A percentile compares a stretch with the other conserved stretches of the same genome.
phyloP scores from a whole-genome alignment of 106 monocot genomes.

The Narthecium ossifragum region DNA sequence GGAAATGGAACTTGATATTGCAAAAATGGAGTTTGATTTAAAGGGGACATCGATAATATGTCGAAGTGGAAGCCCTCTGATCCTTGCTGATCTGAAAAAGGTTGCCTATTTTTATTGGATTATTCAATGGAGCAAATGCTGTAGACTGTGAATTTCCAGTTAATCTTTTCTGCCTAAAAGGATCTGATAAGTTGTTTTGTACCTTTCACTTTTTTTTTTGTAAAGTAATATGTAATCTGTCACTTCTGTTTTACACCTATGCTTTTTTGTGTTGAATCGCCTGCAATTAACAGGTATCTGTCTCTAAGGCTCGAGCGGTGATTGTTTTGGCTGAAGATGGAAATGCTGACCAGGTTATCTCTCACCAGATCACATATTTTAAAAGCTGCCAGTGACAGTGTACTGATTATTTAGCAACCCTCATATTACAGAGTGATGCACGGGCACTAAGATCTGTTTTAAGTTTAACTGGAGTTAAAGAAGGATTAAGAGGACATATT shows the following conservation, averaged over 20 bases:
- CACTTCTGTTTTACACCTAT: no score
- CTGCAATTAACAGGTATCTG: constrained; percentile 43
- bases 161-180: no score
- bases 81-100: constrained; percentile 69
- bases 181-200: no score
- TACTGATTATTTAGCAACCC: not conserved
- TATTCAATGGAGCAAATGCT: no score
- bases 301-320: constrained; percentile 62
- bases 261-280: not conserved
- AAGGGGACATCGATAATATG: constrained; percentile 70
- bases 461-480: constrained; percentile 71
- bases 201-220: no score
- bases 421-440: constrained; percentile 56
- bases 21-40: constrained; percentile 73
- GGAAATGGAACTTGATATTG: constrained; percentile 73
- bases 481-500: constrained; percentile 61
- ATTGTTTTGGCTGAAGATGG: constrained; percentile 72
- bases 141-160: no score
- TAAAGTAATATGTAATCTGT: no score
- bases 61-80: constrained; percentile 74
- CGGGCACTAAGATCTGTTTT: constrained; percentile 61
- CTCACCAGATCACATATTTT: no score
- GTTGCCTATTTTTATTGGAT: constrained; percentile 24
- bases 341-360: constrained; percentile 58
- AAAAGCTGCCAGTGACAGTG: no score